phyloP scores from a whole-genome alignment of 768 basidiomycete genomes.

The Psilocybe azurescens region DNA sequence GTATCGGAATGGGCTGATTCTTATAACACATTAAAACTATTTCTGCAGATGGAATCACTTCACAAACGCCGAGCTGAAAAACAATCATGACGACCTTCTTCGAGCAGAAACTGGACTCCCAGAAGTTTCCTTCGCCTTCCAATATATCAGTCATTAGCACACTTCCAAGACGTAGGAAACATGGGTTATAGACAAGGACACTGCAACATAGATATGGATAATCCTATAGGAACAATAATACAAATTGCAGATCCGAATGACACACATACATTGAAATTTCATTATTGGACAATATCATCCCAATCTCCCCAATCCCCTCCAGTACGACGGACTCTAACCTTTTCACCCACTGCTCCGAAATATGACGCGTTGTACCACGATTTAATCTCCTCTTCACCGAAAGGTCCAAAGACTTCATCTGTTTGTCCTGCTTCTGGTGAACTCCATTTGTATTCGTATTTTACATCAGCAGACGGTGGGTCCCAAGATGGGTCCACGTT shows the following conservation, averaged over 20 bases:
- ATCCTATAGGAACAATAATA: conserved; percentile 11
- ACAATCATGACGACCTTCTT: conserved; percentile 94
- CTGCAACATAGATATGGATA: conserved; percentile 13
- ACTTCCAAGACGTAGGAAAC: background rate
- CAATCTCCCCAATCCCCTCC: conserved; percentile 80
- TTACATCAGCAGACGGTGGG: conserved; percentile 76
- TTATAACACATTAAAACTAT: background rate
- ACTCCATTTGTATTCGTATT: conserved; percentile 86
- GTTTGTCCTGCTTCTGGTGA: conserved; percentile 50
- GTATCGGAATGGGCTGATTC: background rate
- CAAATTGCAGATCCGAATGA: conserved; percentile 16
- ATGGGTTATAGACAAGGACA: background rate
- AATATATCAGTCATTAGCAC: conserved; percentile 86
- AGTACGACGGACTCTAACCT: conserved; percentile 71
- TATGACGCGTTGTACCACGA: conserved; percentile 83
- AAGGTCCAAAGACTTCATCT: conserved; percentile 77
- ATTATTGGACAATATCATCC: conserved; percentile 63
- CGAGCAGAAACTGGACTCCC: conserved; percentile 85
- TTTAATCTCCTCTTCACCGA: conserved; percentile 77
- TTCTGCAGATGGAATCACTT: conserved; percentile 93
- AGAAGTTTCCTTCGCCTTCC: conserved; percentile 95
- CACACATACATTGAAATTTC: conserved; percentile 20
- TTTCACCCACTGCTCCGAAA: conserved; percentile 80
- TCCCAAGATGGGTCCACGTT: conserved; percentile 71
- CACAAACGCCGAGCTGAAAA: conserved; percentile 84